Evolutionary conservation across 768 basidiomycete genomes (phyloP), one percentile per base, ranked within the genome.

Genomic region (Mycena albidolilacea): DNA sequence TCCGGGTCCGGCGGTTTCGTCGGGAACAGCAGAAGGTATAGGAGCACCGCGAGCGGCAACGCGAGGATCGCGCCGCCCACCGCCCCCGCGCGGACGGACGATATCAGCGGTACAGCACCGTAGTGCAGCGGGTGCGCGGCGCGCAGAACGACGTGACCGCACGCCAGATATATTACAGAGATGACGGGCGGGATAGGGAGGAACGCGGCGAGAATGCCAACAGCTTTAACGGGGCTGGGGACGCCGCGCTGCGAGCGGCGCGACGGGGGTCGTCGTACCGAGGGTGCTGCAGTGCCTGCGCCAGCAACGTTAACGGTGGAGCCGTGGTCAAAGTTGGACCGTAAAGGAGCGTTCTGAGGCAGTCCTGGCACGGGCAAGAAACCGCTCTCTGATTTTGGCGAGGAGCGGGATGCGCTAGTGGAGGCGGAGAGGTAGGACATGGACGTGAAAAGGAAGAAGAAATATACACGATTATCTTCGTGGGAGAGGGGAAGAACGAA

Each of bases 151-250:
- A 76, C 76, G 64, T 84, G 83, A 0, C 84, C 84, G 2, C 78
- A 70, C 1, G 78, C 67, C 23, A 83, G 44, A 70, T 82, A 83
- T 0, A 82, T 60, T 15, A 82, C 67, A 7, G 83, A 79, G 14
- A 85, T 68, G 4, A 83, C 64, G 5, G 83, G 82, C 8, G 84
- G 82, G 5, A 84, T 39, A 0, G 83, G 83, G 6, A 84, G 78
- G 72, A 84, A 85, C 0, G 80, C 69, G 15, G 78, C 11, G 0
- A 80, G 72, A 2, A 81, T 41, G 1, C 46, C 60, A 0, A 60
- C 48, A 9, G 46, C 75, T 41, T 70, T 73, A 21, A 70, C 2
- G 3, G 69, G 68, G 30, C 60, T 63, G 19, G 71, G 71, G 12
- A 73, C 44, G 23, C 15, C 46, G 3, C 75, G 71, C 46, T 76